phyloP scores from a whole-genome alignment of 208 protist genomes.

The Novymonas esmeraldas region DNA sequence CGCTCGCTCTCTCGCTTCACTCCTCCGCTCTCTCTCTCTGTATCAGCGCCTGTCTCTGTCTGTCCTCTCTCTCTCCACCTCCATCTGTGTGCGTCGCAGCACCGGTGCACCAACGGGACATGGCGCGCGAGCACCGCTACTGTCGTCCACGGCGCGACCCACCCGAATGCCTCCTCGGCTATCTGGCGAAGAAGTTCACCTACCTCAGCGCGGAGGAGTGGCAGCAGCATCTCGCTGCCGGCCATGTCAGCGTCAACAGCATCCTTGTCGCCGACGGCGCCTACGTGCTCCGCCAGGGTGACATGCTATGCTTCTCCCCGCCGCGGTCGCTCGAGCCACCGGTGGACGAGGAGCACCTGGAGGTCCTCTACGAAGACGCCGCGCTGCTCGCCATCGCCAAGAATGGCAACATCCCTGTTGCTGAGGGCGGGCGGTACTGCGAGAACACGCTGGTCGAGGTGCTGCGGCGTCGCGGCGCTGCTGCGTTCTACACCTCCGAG shows the following conservation, averaged over 20 bases:
- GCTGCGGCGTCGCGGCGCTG: slow-evolving; percentile 28
- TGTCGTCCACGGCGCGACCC: slow-evolving; percentile 56
- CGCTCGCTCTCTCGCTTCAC: too few species aligned
- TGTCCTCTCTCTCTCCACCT: too few species aligned
- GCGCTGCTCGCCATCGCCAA: slow-evolving; percentile 67
- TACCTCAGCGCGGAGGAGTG: slow-evolving; percentile 65
- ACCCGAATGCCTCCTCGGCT: slow-evolving; percentile 47
- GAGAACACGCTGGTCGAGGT: slow-evolving; percentile 75
- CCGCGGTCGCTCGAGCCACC: slow-evolving; percentile 72
- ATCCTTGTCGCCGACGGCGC: not conserved
- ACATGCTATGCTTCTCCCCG: slow-evolving; percentile 62
- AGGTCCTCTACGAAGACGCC: slow-evolving; percentile 61
- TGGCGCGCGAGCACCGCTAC: slow-evolving; percentile 68
- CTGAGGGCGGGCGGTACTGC: slow-evolving; percentile 85
- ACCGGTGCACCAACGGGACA: too few species aligned
- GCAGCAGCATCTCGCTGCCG: slow-evolving; percentile 46
- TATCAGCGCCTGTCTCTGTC: too few species aligned
- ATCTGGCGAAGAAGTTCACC: slow-evolving; percentile 51
- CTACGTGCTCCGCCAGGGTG: slow-evolving; percentile 55
- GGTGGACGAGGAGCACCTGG: slow-evolving; percentile 64
- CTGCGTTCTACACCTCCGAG: slow-evolving; percentile 3
- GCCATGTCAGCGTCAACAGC: slow-evolving; percentile 53
- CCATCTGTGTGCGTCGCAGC: too few species aligned
- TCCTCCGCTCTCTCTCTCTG: too few species aligned
- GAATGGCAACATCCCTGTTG: slow-evolving; percentile 80